Base-by-base conservation (phyloP, 257 asterid genomes). In the Solanum peruvianum region DNA sequence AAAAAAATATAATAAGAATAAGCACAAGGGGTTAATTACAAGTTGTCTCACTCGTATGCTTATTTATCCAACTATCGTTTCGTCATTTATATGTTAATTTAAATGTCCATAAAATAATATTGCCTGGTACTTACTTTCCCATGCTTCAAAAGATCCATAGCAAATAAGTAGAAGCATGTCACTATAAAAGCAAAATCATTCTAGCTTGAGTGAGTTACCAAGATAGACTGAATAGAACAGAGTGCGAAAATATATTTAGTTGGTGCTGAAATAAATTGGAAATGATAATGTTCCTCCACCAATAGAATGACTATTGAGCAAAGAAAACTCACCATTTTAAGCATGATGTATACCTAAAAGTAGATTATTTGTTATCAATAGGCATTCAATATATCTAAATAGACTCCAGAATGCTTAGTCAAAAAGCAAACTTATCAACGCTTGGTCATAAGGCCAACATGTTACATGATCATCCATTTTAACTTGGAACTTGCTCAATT, bases 401-500 rank as follows among this genome's bases (percentile, higher is more conserved):
- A 47, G 29, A 80, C 85, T 80, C 69, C 67, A 47, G 0, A 49
- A 80, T 20, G 45, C 69, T 80, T 49, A 49, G 45, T 20, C 69
- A 11, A 18, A 78, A 72, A 75, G 56, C 82, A 11, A 75, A 75
- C 82, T 10, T 35, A 35, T 10, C 27, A 72, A 72, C 29, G 27
- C 80, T 2, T 10, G 4, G 56, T 75, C 58, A 75, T 39, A 81
- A 1, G 29, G 69, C 69, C 21, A 81, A 81, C 69, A 18, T 47
- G 12, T 29, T 29, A 29, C 60, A 72, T 20, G 25, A 56, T 45
- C 10, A 18, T 27, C 84, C 6, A 21, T 49, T 72, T 29, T 69
- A 31, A 25, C 27, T 13, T 37, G 0, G 41, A 25, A 80, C 76
- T 84, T 89, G 93, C 92, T 92, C 86, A 67, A 97, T 91, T 42